Evolutionary conservation across 1,284 basidiomycete genomes (phyloP), one percentile per base, ranked within the genome.

Genomic region (Boletellus dicymbophilus): DNA sequence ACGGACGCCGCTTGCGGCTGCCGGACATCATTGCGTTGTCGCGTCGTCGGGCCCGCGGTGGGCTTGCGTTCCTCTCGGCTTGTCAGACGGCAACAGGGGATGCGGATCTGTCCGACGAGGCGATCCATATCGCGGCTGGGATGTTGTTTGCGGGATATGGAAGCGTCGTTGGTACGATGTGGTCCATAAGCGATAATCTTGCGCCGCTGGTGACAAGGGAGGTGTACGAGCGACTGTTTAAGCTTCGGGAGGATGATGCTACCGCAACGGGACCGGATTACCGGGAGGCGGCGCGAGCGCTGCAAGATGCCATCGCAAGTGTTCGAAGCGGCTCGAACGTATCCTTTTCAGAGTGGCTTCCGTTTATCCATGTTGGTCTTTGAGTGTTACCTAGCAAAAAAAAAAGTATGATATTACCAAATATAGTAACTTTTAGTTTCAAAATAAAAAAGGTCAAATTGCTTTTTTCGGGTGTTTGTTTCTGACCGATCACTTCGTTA

Each of bases 81-180:
- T 55, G 54, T 28, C 52, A 56, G 37, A 55, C 54, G 16, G 54
- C 54, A 26, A 55, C 10, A 13, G 53, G 54, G 8, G 53, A 56
- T 27, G 44, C 37, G 48, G 30, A 20, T 15, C 38, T 56, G 5
- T 44, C 45, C 3, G 48, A 55, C 26, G 53, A 55, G 21, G 44
- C 47, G 3, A 28, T 54, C 36, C 51, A 54, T 45, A 25, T 43
- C 18, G 43, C 53, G 4, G 52, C 53, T 6, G 53, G 49, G 2
- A 56, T 55, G 54, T 25, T 55, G 18, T 52, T 55, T 26, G 54
- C 49, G 3, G 54, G 50, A 1, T 53, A 48, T 10, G 34, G 37
- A 0, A 41, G 51, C 1, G 47, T 54, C 0, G 31, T 54, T 4
- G 52, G 52, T 4, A 55, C 55, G 13, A 55, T 55, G 56, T 58